Evolutionary conservation across 1,139 yeast species (phyloP), one percentile per base, ranked within the genome.

Genomic region (Protomyces macrosporus): DNA sequence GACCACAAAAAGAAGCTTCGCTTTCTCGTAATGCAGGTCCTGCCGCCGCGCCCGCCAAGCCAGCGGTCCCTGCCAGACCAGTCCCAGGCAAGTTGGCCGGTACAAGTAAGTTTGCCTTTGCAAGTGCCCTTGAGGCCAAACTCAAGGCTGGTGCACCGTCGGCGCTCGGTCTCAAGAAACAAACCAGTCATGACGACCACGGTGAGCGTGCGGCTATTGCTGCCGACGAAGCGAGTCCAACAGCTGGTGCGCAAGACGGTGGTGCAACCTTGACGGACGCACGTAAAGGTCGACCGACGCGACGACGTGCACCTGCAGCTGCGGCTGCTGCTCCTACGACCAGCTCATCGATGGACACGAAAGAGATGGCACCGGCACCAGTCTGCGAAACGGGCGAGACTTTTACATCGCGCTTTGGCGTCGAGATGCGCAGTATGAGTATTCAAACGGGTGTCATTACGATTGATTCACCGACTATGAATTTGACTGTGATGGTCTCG

Each of bases 401-500:
- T 16, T 58, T 58, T 56, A 42, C 40, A n/a, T 58, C 62, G 7
- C 52, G 62, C 16, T 58, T 58, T 39, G 62, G 62, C 12, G 56
- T 58, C 6, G 62, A 58, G 56, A 58, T 58, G 62, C 42, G 62
- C 30, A 52, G 56, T 33, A 52, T 58, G 62, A 51, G 56, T 12
- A 23, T 51, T 42, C 62, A 58, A 34, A 58, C 62, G 4, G 62
- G 62, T 4, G 62, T 58, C 48, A 58, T 58, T 50, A 39, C 33
- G 56, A 58, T 58, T 23, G 42, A 45, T 10, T 45, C 56, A 6
- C 62, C 62, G 23, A 23, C 62, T 12, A 50, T 55, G 40, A 52
- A 42, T 23, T 40, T 58, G 35, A 58, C 62, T 23, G 56, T 58
- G 36, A 51, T 58, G 62, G 54, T 42, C 12, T 55, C 56, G 16